Evolutionary conservation across 495 filamentous ascomycete genomes (phyloP), one percentile per base, ranked within the genome.

Genomic region (Xylaria flabelliformis): DNA sequence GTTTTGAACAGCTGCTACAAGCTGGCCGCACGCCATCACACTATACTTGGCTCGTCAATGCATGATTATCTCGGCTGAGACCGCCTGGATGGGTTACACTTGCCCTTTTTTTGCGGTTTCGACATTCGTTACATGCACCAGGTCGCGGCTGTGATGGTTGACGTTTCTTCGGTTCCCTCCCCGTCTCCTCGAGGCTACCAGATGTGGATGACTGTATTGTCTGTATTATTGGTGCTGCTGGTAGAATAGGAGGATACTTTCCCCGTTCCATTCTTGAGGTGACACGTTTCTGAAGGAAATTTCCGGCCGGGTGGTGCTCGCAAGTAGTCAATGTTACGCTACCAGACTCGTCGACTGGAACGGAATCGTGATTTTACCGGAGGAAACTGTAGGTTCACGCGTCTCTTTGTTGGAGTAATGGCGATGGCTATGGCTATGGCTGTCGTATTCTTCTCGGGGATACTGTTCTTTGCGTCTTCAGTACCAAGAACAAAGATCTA

Each of bases 161-260:
- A 36, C 58, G 69, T 34, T 39, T 71, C 48, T 42, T 71, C 44
- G 36, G 15, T 55, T 64, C 48, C 46, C 46, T 59, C 4, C 21
- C 58, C 46, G 29, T 9, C 19, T 2, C 53, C 0, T 26, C 44
- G 19, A 42, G 15, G 42, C 12, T 64, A 0, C 34, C n/a, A 15
- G 58, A 55, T 12, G 69, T 6, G 10, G 46, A 53, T 2, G 59
- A 26, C 32, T 59, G 53, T 10, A 24, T 26, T 62, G 39, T 3
- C 4, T 24, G 44, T 29, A 1, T 1, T 13, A 13, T 12, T 7
- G 59, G 69, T 42, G 32, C 59, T 15, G 69, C 69, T 32, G 69
- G 59, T 29, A 71, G 59, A 39, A 71, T 64, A n/a, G 32, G 69
- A 32, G 56, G 32, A 15, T 71, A 71, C 21, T 21, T 64, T 36